Evolutionary conservation across 192 early-diverging fungal genomes (phyloP).

Genomic region (Backusella circina): DNA sequence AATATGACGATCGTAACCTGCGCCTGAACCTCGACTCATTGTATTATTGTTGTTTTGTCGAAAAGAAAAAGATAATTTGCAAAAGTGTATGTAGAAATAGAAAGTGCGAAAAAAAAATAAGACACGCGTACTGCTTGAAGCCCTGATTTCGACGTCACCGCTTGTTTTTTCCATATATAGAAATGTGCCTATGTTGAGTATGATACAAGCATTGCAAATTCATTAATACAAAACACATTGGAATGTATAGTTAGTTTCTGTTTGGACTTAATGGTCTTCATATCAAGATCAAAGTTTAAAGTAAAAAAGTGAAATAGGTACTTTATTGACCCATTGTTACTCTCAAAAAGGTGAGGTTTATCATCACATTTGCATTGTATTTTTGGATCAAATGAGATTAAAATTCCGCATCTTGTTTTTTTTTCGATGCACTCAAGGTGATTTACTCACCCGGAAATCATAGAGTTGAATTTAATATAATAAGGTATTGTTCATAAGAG

Average conservation of each 20-base stretch:
- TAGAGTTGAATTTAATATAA: no score
- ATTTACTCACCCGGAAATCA: no score
- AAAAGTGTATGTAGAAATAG: not conserved
- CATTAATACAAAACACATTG: no score
- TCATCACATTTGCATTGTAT: not conserved
- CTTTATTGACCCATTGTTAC: not conserved
- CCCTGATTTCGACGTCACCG: not conserved
- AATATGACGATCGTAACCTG: slow-evolving; percentile 98
- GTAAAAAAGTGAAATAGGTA: not conserved
- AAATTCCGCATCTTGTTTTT: not conserved
- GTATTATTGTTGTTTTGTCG: not conserved
- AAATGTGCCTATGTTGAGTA: not conserved
- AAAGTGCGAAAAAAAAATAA: not conserved
- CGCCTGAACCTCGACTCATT: slow-evolving; percentile 41
- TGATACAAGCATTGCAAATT: no score
- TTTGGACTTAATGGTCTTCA: no score
- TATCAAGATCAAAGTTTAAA: no score
- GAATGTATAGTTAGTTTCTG: no score
- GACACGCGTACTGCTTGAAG: not conserved
- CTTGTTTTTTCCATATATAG: not conserved
- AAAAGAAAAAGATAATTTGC: not conserved
- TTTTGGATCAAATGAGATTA: not conserved
- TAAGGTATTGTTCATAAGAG: not conserved
- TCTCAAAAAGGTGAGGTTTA: not conserved
- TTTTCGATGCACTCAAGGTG: not conserved